These are phyloP conservation scores for Oryza officinalis DNA, from an alignment of 176 grass and related monocot genomes.

Conservation along the genomic window DNA sequence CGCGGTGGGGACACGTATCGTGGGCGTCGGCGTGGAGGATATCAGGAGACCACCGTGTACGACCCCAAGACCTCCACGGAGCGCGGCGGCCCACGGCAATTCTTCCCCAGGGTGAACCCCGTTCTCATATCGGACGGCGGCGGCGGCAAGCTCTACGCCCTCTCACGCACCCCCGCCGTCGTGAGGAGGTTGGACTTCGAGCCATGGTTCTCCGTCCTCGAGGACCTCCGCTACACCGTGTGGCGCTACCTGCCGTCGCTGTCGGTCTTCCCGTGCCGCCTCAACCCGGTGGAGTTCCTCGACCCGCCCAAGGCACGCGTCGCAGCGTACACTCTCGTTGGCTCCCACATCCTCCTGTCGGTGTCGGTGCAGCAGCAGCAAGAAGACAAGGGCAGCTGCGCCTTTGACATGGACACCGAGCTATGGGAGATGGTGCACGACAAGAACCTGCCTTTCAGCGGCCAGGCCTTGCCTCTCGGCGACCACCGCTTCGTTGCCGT, in stretches of 20 bases:
- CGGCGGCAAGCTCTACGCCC: background rate
- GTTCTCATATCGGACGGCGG: background rate
- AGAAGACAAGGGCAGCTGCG: background rate
- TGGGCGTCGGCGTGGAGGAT: no score
- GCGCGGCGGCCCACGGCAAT: background rate
- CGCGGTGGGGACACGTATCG: no score
- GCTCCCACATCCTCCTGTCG: background rate
- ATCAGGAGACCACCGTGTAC: background rate
- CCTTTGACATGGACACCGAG: background rate
- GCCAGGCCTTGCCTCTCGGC: background rate
- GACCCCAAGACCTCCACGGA: background rate
- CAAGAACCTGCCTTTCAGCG: background rate
- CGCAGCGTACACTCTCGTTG: background rate
- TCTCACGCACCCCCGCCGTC: background rate
- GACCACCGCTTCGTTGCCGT: background rate
- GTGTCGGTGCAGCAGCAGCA: background rate
- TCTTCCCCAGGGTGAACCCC: background rate
- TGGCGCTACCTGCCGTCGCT: background rate
- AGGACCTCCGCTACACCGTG: background rate
- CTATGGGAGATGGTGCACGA: background rate
- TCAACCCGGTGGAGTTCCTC: background rate
- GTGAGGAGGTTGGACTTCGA: background rate
- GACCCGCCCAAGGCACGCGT: background rate
- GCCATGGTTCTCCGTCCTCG: background rate
- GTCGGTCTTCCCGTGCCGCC: background rate